Conservation (phyloP, 2,329 filamentous ascomycete species). For the Aspergillus fischeri region DNA sequence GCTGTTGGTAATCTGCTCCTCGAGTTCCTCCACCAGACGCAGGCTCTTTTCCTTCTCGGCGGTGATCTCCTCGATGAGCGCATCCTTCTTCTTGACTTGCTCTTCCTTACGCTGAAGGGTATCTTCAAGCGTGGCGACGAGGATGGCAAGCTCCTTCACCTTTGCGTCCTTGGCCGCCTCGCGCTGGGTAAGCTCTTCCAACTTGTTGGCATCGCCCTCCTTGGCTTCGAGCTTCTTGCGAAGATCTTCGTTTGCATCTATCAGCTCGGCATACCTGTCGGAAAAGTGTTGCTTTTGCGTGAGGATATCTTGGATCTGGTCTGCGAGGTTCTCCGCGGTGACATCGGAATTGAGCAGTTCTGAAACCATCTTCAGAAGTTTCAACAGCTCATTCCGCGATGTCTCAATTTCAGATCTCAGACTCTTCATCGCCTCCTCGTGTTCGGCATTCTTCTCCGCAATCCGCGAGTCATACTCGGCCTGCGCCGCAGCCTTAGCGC, state of each 20-base stretch:
- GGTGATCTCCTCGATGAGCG: slow-evolving; percentile 47
- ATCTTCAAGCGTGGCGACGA: slow-evolving; percentile 46
- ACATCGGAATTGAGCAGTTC: slow-evolving; percentile 42
- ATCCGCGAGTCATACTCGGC: slow-evolving; percentile 35
- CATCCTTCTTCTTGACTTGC: slow-evolving; percentile 44
- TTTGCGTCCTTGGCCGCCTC: slow-evolving; percentile 48
- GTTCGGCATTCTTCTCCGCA: slow-evolving; percentile 53
- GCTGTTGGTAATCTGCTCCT: slow-evolving; percentile 91
- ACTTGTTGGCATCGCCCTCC: slow-evolving; percentile 32
- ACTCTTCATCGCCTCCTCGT: slow-evolving; percentile 55
- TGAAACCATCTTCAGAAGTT: slow-evolving; percentile 59
- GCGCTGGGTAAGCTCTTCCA: slow-evolving; percentile 38
- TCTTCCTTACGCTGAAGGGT: slow-evolving; percentile 42
- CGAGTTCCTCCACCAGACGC: slow-evolving; percentile 87
- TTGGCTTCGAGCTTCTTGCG: slow-evolving; percentile 34
- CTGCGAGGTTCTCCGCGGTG: slow-evolving; percentile 55
- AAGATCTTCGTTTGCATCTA: slow-evolving; percentile 38
- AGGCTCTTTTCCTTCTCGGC: slow-evolving; percentile 84
- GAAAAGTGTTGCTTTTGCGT: slow-evolving; percentile 41
- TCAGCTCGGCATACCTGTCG: slow-evolving; percentile 39
- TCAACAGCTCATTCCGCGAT: slow-evolving; percentile 63
- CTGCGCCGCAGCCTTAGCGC: slow-evolving; percentile 32
- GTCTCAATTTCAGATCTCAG: slow-evolving; percentile 61
- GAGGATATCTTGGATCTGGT: slow-evolving; percentile 57
- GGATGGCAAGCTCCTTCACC: slow-evolving; percentile 51